Evolutionary conservation across 306 rosid genomes (phyloP), one percentile per base, ranked within the genome.

Genomic region (Rubus idaeus): DNA sequence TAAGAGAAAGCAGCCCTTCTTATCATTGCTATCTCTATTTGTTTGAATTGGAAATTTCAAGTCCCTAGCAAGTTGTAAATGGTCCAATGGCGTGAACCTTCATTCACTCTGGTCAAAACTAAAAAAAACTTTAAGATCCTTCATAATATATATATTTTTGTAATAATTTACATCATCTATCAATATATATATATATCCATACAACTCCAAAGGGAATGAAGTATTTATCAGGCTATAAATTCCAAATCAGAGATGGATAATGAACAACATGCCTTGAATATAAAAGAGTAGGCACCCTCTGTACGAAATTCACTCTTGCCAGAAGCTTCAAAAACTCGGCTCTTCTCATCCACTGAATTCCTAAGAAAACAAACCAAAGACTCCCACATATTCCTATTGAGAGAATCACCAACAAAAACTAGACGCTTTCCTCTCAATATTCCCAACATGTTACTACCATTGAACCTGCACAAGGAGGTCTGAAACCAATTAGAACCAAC

Each of bases 361-460:
- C 71, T 60, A 18, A 78, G 71, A 60, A 70, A 41, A 49, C 81
- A 78, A 46, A 78, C 63, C 70, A 78, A 60, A 58, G 81, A 78
- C n/a, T 78, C 81, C 81, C 81, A 78, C 77, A 70, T 78, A 37
- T 70, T 78, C 81, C 77, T 78, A 40, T 60, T 78, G 17, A 78
- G 81, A 37, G 81, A 78, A 70, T 78, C 81, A 6, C 81, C 81
- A 60, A 78, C 70, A 62, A 78, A 78, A 58, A 47, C 77, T 20
- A 78, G 71, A 46, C 71, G 81, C 17, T 78, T 78, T 60, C 71
- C 81, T 58, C 65, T 78, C 77, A 78, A 61, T n/a, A 78, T 6
- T 61, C n/a, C 65, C 81, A 78, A 70, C 64, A 78, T 37, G 35
- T 60, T 42, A 52, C 18, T 70, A 45, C 76, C 76, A 78, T 78